Percentiles rank a stretch among this genome's conserved stretches.
phyloP scores from a whole-genome alignment of 202 grass and related monocot genomes.

The Elaeis oleifera region DNA sequence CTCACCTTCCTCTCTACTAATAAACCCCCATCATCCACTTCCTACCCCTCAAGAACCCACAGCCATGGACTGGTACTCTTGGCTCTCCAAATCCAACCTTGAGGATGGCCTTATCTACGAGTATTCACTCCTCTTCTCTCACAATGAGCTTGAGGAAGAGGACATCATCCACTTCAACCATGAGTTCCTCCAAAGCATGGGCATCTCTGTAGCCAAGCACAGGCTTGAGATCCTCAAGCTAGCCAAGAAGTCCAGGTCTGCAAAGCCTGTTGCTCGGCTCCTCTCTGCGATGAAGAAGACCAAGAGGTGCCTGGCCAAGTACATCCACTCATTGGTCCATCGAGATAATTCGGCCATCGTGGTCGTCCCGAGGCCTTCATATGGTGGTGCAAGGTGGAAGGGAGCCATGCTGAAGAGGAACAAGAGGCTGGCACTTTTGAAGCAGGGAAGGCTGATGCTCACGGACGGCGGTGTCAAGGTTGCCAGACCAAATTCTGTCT shows the following conservation, averaged over 20 bases:
- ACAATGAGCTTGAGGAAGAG: conserved; percentile 80
- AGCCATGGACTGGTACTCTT: conserved; percentile 81
- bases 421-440: not conserved
- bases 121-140: conserved; percentile 57
- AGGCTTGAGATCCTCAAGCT: conserved; percentile 87
- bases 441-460: not conserved
- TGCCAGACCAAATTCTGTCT: not conserved
- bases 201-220: conserved; percentile 84
- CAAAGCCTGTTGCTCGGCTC: conserved; percentile 24
- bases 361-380: conserved; percentile 29
- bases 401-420: conserved; percentile 20
- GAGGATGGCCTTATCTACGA: conserved; percentile 50
- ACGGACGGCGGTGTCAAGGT: not conserved
- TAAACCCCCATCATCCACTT: too few relatives aligned
- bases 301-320: conserved; percentile 32
- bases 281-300: conserved; percentile 21
- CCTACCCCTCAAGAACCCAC: too few relatives aligned
- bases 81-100: conserved; percentile 55
- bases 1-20: too few relatives aligned
- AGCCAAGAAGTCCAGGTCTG: conserved; percentile 10
- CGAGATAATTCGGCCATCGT: conserved; percentile 42
- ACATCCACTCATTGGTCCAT: conserved; percentile 27
- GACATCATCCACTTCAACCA: conserved; percentile 71
- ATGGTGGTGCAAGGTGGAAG: conserved; percentile 2
- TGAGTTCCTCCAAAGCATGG: conserved; percentile 91